A percentile compares a stretch with the other conserved stretches of the same genome.
phyloP scores from a whole-genome alignment of 139 green algal genomes.

The Helicosporidium sp. region DNA sequence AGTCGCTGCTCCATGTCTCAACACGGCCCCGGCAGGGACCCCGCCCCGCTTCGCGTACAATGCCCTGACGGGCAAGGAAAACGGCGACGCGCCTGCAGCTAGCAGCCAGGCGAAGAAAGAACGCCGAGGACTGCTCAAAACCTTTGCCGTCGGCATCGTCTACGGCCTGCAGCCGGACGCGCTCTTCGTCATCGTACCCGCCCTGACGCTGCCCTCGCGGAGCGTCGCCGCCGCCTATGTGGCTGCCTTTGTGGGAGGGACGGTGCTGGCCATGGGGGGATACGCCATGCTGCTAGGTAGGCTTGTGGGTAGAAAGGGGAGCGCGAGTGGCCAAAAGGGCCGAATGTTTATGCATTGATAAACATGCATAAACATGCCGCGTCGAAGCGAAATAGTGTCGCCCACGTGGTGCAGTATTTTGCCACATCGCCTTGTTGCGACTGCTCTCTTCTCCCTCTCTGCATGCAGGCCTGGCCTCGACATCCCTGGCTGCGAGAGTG shows the following conservation, averaged over 20 bases:
- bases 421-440: too few relatives aligned
- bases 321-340: not conserved
- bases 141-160: slow-evolving; percentile 80
- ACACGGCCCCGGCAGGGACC: too few relatives aligned
- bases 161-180: slow-evolving; percentile 92
- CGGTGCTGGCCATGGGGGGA: slow-evolving; percentile 77
- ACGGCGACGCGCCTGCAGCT: too few relatives aligned
- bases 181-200: slow-evolving; percentile 87
- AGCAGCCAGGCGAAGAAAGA: too few relatives aligned
- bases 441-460: not conserved
- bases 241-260: slow-evolving; percentile 84
- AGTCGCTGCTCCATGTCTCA: too few relatives aligned
- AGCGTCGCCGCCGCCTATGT: slow-evolving; percentile 70
- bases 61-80: too few relatives aligned
- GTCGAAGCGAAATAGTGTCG: too few relatives aligned
- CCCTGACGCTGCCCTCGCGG: slow-evolving; percentile 78
- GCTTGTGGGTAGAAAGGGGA: not conserved
- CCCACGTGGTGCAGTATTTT: too few relatives aligned
- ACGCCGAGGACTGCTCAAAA: slow-evolving; percentile 42
- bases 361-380: too few relatives aligned
- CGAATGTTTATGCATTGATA: too few relatives aligned
- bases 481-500: slow-evolving; percentile 41
- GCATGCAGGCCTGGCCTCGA: slow-evolving; percentile 34
- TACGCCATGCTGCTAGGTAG: slow-evolving; percentile 76
- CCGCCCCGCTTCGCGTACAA: too few relatives aligned